phyloP scores from a whole-genome alignment of 1,139 yeast genomes.

The Suhomyces coccinellae region DNA sequence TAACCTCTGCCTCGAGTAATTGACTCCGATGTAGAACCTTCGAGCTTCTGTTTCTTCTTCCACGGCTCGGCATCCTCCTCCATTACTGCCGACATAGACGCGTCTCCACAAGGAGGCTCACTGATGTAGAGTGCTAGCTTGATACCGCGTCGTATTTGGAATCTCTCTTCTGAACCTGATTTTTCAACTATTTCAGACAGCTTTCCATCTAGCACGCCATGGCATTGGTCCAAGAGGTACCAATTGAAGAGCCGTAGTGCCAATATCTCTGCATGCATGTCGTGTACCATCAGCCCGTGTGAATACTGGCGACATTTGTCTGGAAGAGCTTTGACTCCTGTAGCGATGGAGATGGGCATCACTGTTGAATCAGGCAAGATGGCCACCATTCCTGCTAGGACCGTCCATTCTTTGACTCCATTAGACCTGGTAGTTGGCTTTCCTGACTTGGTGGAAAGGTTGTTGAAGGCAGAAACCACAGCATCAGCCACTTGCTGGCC shows the following conservation, averaged over 20 bases:
- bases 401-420: constrained; percentile 79
- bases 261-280: constrained; percentile 85
- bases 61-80: constrained; percentile 16
- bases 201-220: constrained; percentile 7
- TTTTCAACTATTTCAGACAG: constrained; percentile 21
- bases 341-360: constrained; percentile 55
- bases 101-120: constrained; percentile 93
- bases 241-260: constrained; percentile 68
- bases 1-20: constrained; percentile 62
- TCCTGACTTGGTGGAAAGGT: constrained; percentile 33
- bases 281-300: constrained; percentile 70
- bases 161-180: constrained; percentile 17
- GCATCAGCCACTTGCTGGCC: constrained; percentile 9
- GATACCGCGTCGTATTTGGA: constrained; percentile 32
- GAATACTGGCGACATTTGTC: constrained; percentile 43
- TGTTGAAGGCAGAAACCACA: constrained; percentile 23
- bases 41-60: constrained; percentile 11
- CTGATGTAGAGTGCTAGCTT: constrained; percentile 65
- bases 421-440: constrained; percentile 63
- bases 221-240: constrained; percentile 33
- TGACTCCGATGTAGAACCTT: constrained; percentile 1
- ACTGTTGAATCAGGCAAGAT: constrained; percentile 23
- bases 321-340: constrained; percentile 84
- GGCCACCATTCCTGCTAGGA: constrained; percentile 72
- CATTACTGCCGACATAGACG: constrained; percentile 52